Evolutionary conservation across 2,329 filamentous ascomycete species (phyloP), one percentile per base, ranked within the genome.

Genomic region (Zasmidium citrigriseum): DNA sequence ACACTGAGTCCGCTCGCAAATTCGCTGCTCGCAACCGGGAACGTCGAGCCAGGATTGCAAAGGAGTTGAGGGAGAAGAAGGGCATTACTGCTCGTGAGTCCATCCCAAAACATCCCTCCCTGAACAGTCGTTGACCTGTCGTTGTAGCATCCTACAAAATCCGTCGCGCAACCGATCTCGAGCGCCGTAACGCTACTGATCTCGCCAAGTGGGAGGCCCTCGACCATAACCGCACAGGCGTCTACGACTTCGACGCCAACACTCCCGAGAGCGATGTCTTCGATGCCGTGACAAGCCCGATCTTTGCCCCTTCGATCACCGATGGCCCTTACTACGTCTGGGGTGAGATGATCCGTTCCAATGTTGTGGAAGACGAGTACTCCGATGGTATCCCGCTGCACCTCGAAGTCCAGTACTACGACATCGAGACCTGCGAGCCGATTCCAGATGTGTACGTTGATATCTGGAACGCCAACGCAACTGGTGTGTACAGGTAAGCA

Each of bases 391-490:
- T 80, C 2, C 67, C 72, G 2, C 56, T 79, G 14, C 69, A 75
- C 50, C 66, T 80, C 11, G 78, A 81, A 55, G 70, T 77, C 50
- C 77, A 80, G 58, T 73, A 78, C 60, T 73, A 80, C 50, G 73
- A 80, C 60, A 72, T 76, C 44, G 69, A 74, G 27, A 79, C 75
- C 25, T 80, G 78, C 68, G 64, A 75, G 59, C 72, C 76, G 3
- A 67, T 80, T 2, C 70, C 75, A 3, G 68, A 80, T 2, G 70
- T 77, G 14, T 73, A 76, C 57, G 61, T 79, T 9, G 78, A 80
- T 58, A 71, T 78, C 38, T 80, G 78, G 78, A 73, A 79, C 62
- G 75, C 74, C 69, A 80, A 80, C 64, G 66, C 77, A 10, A 78
- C 77, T 2, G 77, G 78, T 27, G 75, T 54, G 2, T 41, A 41